A percentile compares a stretch with the other conserved stretches of the same genome.
phyloP scores from a whole-genome alignment of 2,329 filamentous ascomycete species.

The Phialophora verrucosa region DNA sequence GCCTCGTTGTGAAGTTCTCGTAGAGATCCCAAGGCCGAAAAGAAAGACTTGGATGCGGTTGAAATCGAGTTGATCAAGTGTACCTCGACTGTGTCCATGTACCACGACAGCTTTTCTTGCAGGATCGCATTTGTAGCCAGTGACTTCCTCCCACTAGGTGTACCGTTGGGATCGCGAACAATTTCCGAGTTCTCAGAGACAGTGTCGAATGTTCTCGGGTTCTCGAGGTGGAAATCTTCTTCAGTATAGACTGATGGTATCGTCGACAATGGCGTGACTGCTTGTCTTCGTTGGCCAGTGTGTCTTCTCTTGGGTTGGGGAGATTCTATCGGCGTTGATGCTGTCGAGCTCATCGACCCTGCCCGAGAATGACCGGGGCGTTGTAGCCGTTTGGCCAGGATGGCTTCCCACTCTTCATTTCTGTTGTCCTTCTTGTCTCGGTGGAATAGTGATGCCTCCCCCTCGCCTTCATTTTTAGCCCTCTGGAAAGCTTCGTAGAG shows the following conservation, averaged over 20 bases:
- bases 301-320: conserved; percentile 57
- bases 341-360: conserved; percentile 51
- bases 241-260: conserved; percentile 95
- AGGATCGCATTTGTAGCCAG: conserved; percentile 95
- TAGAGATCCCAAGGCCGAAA: conserved; percentile 87
- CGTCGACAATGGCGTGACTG: conserved; percentile 83
- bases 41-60: conserved; percentile 93
- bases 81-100: conserved; percentile 98
- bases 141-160: conserved; percentile 70
- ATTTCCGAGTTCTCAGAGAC: conserved; percentile 96
- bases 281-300: conserved; percentile 66
- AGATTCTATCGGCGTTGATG: conserved; percentile 54
- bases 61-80: conserved; percentile 97
- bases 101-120: conserved; percentile 98
- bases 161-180: conserved; percentile 71
- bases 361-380: conserved; percentile 46
- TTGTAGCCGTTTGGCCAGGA: conserved; percentile 54
- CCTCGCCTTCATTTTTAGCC: conserved; percentile 77
- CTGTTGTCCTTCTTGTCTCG: conserved; percentile 48
- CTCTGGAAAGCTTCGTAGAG: conserved; percentile 89
- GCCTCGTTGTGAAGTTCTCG: conserved; percentile 91
- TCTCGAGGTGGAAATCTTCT: conserved; percentile 91
- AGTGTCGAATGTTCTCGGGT: conserved; percentile 93
- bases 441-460: conserved; percentile 56
- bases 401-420: conserved; percentile 57